Evolutionary conservation across 1,139 yeast genomes (phyloP), one percentile per base, ranked within the genome.

Genomic region (Saccharomyces hybrid): DNA sequence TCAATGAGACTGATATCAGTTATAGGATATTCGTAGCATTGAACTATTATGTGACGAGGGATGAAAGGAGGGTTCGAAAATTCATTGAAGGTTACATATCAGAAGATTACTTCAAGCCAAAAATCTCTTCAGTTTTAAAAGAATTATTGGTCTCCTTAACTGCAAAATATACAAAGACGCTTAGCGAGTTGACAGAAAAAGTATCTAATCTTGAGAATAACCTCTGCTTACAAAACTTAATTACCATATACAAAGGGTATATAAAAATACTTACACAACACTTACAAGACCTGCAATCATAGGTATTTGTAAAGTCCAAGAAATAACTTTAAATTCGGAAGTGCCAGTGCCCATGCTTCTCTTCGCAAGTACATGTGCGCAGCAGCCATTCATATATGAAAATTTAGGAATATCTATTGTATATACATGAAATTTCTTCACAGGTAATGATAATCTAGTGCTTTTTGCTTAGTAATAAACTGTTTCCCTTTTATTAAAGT

Each of bases 21-120:
- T 89, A 84, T 67, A 73, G 97, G 52, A 81, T 90, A 0, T 83
- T 83, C 57, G 82, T 91, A 3, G 96, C 90, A 0, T 68, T 89
- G 41, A 89, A 95, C 42, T 53, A 64, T 14, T 48, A 54, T n/a
- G 56, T 53, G 1, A 61, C 68, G 0, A 54, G 58, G 41, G 70
- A 68, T 53, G 55, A 50, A 41, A 55, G 57, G 48, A 57, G 63
- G 42, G 63, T 68, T 0, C 60, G 58, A 28, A 66, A 65, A 52
- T 59, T 68, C 47, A 61, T 66, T 42, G 25, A 54, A n/a, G 71
- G 71, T 0, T 61, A 55, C 49, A 59, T 67, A 5, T 54, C 69
- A 2, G 71, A 68, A 50, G 66, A 64, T n/a, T 65, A 52, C 48
- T 68, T 68, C 48, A 46, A 47, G 11, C 59, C 62, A 3, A 57